phyloP scores from a whole-genome alignment of 495 filamentous ascomycete species.

The Xylaria grammica region DNA sequence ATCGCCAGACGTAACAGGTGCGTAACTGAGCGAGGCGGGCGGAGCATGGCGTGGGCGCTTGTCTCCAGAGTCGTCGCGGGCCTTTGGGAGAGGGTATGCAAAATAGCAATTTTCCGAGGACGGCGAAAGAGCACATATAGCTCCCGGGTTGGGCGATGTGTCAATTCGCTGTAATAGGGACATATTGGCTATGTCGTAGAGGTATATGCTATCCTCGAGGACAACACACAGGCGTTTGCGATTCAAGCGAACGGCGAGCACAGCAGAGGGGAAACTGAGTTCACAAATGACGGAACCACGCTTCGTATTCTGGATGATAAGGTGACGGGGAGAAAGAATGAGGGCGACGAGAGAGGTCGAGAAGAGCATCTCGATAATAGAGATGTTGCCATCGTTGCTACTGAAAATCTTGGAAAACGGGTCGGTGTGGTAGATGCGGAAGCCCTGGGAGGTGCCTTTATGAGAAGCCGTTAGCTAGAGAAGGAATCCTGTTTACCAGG shows the following conservation, averaged over 20 bases:
- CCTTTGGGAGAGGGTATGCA: slow-evolving; percentile 91
- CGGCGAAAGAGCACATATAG: slow-evolving; percentile 89
- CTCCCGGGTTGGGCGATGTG: slow-evolving; percentile 89
- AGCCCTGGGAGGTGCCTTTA: slow-evolving; percentile 84
- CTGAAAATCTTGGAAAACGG: slow-evolving; percentile 93
- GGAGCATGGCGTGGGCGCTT: slow-evolving; percentile 83
- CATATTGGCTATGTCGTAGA: slow-evolving; percentile 99
- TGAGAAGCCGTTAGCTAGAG: slow-evolving; percentile 21
- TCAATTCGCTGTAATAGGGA: slow-evolving; percentile 86
- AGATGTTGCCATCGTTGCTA: slow-evolving; percentile 89
- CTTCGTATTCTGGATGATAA: slow-evolving; percentile 98
- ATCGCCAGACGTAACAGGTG: slow-evolving; percentile 86
- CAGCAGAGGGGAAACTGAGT: slow-evolving; percentile 92
- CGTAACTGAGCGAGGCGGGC: slow-evolving; percentile 67
- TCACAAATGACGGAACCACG: slow-evolving; percentile 97
- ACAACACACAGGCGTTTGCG: slow-evolving; percentile 92
- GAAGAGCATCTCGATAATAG: slow-evolving; percentile 97
- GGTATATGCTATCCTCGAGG: slow-evolving; percentile 91
- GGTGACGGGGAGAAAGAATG: slow-evolving; percentile 83
- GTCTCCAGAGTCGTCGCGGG: slow-evolving; percentile 58
- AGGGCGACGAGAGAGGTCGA: slow-evolving; percentile 97
- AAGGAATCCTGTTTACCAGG: background rate
- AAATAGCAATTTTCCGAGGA: slow-evolving; percentile 96
- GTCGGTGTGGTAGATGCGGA: slow-evolving; percentile 94
- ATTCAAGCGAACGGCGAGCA: slow-evolving; percentile 90